A percentile compares a stretch with the other conserved stretches of the same genome.
These are phyloP conservation scores for Tetradesmus obliquus DNA, from an alignment of 139 green algal species.

Conservation along the genomic window DNA sequence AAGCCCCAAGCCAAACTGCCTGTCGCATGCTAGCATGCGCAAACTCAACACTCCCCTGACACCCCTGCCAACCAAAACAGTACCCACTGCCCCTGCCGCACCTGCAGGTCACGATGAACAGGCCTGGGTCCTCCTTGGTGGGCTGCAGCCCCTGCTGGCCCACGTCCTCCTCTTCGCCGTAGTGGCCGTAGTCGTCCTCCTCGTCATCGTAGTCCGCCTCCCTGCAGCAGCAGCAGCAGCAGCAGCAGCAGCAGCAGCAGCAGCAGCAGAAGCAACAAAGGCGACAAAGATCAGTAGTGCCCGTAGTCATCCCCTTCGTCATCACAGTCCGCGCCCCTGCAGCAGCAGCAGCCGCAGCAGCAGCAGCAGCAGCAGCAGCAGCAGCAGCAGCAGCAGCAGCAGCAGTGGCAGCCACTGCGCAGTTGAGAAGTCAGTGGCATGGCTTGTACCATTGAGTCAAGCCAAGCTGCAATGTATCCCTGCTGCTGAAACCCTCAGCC, in stretches of 20 bases:
- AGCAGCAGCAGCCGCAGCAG: background rate
- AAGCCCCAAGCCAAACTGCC: background rate
- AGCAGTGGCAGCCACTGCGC: background rate
- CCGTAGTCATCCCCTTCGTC: constrained; percentile 49
- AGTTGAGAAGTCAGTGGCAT: background rate
- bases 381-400: no score
- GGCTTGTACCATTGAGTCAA: no score
- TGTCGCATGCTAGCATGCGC: background rate
- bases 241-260: background rate
- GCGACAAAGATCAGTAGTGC: background rate
- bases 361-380: no score
- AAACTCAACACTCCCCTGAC: no score
- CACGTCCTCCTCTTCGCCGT: constrained; percentile 61
- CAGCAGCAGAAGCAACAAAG: background rate
- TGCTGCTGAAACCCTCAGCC: no score
- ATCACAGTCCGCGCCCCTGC: constrained; percentile 15
- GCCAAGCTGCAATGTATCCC: no score
- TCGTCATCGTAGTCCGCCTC: constrained; percentile 47
- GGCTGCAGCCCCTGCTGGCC: constrained; percentile 93
- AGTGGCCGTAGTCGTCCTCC: constrained; percentile 51
- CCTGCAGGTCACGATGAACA: constrained; percentile 71
- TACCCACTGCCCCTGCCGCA: background rate
- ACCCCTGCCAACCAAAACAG: background rate
- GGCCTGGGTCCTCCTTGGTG: constrained; percentile 91
- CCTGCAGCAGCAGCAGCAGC: constrained; percentile 19